Evolutionary conservation across 2,329 filamentous ascomycete genomes (phyloP), one percentile per base, ranked within the genome.

Genomic region (Penicillium sp.): DNA sequence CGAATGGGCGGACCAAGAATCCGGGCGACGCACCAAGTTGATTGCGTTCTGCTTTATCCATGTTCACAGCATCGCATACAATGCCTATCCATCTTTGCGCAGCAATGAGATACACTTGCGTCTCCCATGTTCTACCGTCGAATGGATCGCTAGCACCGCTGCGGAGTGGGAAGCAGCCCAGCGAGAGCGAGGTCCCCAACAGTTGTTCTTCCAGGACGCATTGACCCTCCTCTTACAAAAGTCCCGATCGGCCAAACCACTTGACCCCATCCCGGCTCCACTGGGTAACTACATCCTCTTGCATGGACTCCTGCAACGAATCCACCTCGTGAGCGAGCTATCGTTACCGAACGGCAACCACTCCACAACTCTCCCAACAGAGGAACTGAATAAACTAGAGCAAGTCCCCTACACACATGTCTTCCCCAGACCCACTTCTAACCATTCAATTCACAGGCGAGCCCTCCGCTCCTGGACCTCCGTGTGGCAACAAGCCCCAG

Each of bases 231-330:
- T 73, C 15, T 60, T 73, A n/a, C 70, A 71, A 47, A 68, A 67
- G 38, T 65, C 69, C 21, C 67, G 64, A 40, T 64, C 60, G 15
- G 54, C 63, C 16, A 56, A 70, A 47, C 59, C 70, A 39, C 56
- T 73, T n/a, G 62, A 68, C 33, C 69, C 69, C 3, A 72, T 72
- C 27, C 70, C 70, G 9, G 62, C 72, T 8, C 84, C 85, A 0
- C 72, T 89, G 7, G 88, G 87, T 0, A 88, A 88, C 64, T 90
- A 91, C 62, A 82, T 89, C 8, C 77, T 91, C 34, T 87, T 91
- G 3, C 87, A 90, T 65, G 87, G 87, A 4, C 70, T 91, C 25
- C 81, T 90, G 11, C 88, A 91, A 65, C 87, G 90, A 60, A 86
- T 91, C 16, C 70, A 72, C 33, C 65, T 72, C 9, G 69, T 72